phyloP scores from a whole-genome alignment of 164 flowering plant species.

The Umbilicus rupestris region DNA sequence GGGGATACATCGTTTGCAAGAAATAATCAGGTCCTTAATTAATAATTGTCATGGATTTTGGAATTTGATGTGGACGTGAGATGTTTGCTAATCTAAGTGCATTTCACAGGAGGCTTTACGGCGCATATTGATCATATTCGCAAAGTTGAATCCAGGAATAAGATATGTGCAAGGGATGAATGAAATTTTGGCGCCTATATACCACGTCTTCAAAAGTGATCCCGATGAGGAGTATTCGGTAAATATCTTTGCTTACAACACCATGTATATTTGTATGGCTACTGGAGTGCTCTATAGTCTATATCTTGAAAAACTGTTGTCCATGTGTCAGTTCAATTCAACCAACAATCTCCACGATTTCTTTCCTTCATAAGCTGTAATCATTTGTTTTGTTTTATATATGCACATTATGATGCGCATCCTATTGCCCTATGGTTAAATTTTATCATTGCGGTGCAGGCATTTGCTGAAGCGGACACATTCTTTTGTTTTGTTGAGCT shows the following conservation, averaged over 20 bases:
- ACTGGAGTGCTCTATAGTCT: neutral
- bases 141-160: slow-evolving; percentile 94
- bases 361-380: neutral
- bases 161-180: slow-evolving; percentile 99
- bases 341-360: neutral
- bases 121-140: slow-evolving; percentile 71
- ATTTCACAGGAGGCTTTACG: slow-evolving; percentile 68
- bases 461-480: slow-evolving; percentile 82
- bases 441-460: slow-evolving; percentile 39
- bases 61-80: slow-evolving; percentile 2
- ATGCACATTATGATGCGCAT: neutral
- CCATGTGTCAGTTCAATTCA: neutral
- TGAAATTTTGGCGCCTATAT: slow-evolving; percentile 91
- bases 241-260: slow-evolving; percentile 15
- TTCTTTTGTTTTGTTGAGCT: slow-evolving; percentile 96
- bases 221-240: slow-evolving; percentile 83
- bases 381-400: neutral
- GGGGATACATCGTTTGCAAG: slow-evolving; percentile 67
- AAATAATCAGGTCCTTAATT: slow-evolving; percentile 68
- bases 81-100: slow-evolving; percentile 4
- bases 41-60: neutral
- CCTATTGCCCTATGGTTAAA: too few species aligned
- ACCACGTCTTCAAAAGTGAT: slow-evolving; percentile 77
- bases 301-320: neutral
- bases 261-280: neutral